A percentile compares a stretch with the other conserved stretches of the same genome.
Evolutionary conservation across 768 basidiomycete genomes (phyloP).

Genomic region (Crucibulum laeve): DNA sequence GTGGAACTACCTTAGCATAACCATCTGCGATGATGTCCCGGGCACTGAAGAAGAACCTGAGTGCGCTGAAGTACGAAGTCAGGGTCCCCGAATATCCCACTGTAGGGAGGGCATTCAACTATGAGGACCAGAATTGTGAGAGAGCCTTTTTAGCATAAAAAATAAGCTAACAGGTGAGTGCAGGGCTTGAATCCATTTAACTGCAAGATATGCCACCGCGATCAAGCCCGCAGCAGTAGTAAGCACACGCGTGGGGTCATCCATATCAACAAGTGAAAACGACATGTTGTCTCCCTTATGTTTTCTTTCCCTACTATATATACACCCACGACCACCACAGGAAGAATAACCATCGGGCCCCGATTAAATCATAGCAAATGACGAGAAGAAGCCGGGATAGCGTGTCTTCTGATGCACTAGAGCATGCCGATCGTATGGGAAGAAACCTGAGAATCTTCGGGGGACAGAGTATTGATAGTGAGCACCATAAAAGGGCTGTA

Average conservation of each 20-base stretch:
- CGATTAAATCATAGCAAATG: not conserved
- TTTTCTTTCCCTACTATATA: not conserved
- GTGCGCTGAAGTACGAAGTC: conserved; percentile 7
- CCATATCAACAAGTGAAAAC: not conserved
- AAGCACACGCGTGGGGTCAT: not conserved
- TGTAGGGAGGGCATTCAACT: conserved; percentile 12
- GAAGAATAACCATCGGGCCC: not conserved
- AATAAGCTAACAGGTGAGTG: not conserved
- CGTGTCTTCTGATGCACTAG: not conserved
- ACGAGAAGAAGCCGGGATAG: not conserved
- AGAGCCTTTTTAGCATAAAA: not conserved
- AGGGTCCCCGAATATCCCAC: conserved; percentile 10
- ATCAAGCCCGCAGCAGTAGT: not conserved
- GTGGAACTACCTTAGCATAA: conserved; percentile 8
- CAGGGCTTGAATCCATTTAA: not conserved
- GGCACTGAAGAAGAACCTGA: conserved; percentile 6
- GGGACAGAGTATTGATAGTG: too few species aligned
- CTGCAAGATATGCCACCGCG: not conserved
- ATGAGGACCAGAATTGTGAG: not conserved
- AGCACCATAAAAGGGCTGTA: too few species aligned
- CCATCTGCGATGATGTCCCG: conserved; percentile 12
- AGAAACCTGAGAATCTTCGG: not conserved
- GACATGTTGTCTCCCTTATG: not conserved
- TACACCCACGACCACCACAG: too few species aligned
- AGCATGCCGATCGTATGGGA: too few species aligned